Conservation (phyloP, 495 filamentous ascomycete genomes). For the Cairneyella variabilis region DNA sequence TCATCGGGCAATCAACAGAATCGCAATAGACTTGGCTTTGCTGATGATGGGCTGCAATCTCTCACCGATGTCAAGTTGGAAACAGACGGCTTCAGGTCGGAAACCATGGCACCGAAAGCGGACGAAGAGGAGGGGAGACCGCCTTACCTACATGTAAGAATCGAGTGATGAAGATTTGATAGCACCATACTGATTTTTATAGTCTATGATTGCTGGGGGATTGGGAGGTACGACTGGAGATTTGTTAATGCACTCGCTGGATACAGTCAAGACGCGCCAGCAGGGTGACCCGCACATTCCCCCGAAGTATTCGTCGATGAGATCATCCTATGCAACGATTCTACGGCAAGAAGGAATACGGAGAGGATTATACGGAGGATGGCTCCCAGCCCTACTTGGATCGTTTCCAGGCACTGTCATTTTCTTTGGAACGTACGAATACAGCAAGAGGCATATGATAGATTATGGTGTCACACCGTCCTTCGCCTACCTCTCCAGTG, state of each 20-base stretch:
- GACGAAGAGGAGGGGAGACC: slow-evolving; percentile 51
- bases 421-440: slow-evolving; percentile 96
- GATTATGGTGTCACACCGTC: slow-evolving; percentile 74
- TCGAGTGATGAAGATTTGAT: slow-evolving; percentile 4
- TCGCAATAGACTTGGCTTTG: slow-evolving; percentile 14
- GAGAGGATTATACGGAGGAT: slow-evolving; percentile 89
- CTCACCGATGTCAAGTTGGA: slow-evolving; percentile 18
- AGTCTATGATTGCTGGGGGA: slow-evolving; percentile 95
- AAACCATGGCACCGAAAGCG: slow-evolving; percentile 32
- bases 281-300: slow-evolving; percentile 92
- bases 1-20: slow-evolving; percentile 22
- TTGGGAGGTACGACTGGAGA: slow-evolving; percentile 88
- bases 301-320: slow-evolving; percentile 85
- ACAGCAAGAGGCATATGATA: slow-evolving; percentile 84
- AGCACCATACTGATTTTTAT: slow-evolving; percentile 19
- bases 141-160: slow-evolving; percentile 64
- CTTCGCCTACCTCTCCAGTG: slow-evolving; percentile 79
- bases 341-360: slow-evolving; percentile 85
- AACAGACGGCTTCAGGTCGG: slow-evolving; percentile 15
- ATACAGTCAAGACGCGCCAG: slow-evolving; percentile 98
- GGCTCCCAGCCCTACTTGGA: slow-evolving; percentile 81
- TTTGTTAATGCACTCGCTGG: slow-evolving; percentile 97
- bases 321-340: slow-evolving; percentile 85
- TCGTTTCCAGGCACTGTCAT: slow-evolving; percentile 92
- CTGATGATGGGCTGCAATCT: slow-evolving; percentile 28